These are phyloP conservation scores for Spathaspora boniae DNA, from an alignment of 805 yeast genomes.

Conservation along the genomic window DNA sequence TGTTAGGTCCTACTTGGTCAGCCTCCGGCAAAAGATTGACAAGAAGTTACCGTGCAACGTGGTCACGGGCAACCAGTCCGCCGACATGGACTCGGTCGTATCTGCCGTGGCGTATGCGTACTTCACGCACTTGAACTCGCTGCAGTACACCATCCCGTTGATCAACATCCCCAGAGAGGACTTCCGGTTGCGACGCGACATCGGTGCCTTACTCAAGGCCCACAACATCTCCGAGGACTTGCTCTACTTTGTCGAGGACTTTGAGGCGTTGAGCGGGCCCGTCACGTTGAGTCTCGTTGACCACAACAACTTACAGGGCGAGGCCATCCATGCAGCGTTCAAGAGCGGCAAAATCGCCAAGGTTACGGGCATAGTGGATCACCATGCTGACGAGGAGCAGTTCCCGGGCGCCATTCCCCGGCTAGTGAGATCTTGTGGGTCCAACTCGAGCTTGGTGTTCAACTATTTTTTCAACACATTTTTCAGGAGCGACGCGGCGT, in stretches of 20 bases:
- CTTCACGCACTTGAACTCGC: constrained; percentile 36
- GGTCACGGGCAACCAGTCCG: constrained; percentile 82
- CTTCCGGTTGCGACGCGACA: constrained; percentile 67
- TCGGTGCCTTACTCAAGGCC: constrained; percentile 47
- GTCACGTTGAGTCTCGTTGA: constrained; percentile 68
- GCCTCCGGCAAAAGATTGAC: constrained; percentile 16
- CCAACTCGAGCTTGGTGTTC: constrained; percentile 75
- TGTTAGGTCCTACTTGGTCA: constrained; percentile 21
- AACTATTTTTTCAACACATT: constrained; percentile 48
- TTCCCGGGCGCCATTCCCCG: constrained; percentile 56
- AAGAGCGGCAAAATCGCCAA: constrained; percentile 1
- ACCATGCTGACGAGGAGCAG: constrained; percentile 70
- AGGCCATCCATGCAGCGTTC: constrained; percentile 23
- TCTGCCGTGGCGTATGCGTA: constrained; percentile 73
- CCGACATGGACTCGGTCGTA: constrained; percentile 84
- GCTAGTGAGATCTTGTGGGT: constrained; percentile 60
- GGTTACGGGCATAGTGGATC: constrained; percentile 73
- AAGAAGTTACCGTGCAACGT: constrained; percentile 24
- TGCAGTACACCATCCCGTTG: constrained; percentile 56
- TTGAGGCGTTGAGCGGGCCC: constrained; percentile 23
- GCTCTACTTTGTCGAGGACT: constrained; percentile 68
- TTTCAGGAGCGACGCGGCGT: constrained; percentile 11
- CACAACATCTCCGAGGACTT: constrained; percentile 45
- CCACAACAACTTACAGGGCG: constrained; percentile 68
- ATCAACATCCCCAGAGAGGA: constrained; percentile 71